phyloP scores from a whole-genome alignment of 371 early-diverging fungal species.

The Mucor velutinosus region DNA sequence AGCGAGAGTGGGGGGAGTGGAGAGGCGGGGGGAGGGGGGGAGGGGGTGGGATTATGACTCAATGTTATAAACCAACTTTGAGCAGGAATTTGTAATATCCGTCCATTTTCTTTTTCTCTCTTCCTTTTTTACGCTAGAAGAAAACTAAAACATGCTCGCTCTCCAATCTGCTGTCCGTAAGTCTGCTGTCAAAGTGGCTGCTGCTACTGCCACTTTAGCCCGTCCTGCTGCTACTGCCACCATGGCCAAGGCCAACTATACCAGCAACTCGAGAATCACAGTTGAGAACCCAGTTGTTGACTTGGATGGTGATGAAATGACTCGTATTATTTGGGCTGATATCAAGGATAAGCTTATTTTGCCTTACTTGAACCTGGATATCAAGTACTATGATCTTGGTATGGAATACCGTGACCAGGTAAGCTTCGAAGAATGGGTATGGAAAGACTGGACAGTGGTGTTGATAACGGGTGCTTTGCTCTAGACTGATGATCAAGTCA shows the following conservation, averaged over 20 bases:
- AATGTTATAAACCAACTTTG: neutral
- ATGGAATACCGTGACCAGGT: conserved; percentile 89
- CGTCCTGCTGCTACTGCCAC: conserved; percentile 10
- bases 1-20: neutral
- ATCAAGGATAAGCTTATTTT: conserved; percentile 94
- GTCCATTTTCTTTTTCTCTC: neutral
- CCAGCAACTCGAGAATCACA: conserved; percentile 62
- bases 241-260: conserved; percentile 26
- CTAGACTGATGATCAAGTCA: conserved; percentile 67
- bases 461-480: neutral
- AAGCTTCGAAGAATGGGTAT: conserved; percentile 1
- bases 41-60: neutral
- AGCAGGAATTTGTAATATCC: neutral
- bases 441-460: neutral
- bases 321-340: conserved; percentile 93
- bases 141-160: conserved; percentile 19
- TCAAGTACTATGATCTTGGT: conserved; percentile 92
- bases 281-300: conserved; percentile 86
- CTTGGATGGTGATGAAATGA: conserved; percentile 98
- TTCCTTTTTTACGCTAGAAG: neutral
- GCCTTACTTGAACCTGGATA: conserved; percentile 85
- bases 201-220: conserved; percentile 9
- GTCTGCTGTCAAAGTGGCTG: conserved; percentile 4
- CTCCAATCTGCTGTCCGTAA: conserved; percentile 25
- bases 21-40: neutral